phyloP scores from a whole-genome alignment of 495 filamentous ascomycete species.

The Penicillium manginii region DNA sequence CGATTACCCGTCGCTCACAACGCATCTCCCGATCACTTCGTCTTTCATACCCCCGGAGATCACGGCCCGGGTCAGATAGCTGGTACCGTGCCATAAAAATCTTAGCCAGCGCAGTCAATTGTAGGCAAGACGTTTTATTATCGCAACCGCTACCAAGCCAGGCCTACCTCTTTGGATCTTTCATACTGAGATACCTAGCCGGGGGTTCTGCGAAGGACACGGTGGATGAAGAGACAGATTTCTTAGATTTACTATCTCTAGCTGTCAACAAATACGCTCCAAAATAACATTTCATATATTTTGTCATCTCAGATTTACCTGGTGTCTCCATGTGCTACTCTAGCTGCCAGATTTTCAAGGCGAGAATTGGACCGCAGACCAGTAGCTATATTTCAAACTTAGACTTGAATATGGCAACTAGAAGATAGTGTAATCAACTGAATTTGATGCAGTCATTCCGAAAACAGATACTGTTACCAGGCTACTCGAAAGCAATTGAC shows the following conservation, averaged over 20 bases:
- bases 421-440: too few species aligned
- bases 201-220: neutral
- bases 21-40: neutral
- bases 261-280: neutral
- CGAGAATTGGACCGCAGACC: too few species aligned
- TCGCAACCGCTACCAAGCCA: neutral
- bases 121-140: neutral
- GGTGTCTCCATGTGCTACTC: neutral
- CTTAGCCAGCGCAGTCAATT: neutral
- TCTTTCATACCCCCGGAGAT: neutral
- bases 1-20: neutral
- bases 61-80: neutral
- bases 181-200: neutral
- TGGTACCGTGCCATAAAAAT: neutral
- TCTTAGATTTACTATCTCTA: neutral
- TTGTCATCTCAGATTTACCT: neutral
- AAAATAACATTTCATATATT: neutral
- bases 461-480: neutral
- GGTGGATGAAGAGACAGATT: neutral
- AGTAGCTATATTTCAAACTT: too few species aligned
- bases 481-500: too few species aligned
- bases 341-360: neutral
- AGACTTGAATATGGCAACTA: too few species aligned
- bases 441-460: neutral
- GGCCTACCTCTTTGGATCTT: neutral